A percentile compares a stretch with the other conserved stretches of the same genome.
Evolutionary conservation across 306 rosid species (phyloP).

Genomic region (Dryas drummondii): DNA sequence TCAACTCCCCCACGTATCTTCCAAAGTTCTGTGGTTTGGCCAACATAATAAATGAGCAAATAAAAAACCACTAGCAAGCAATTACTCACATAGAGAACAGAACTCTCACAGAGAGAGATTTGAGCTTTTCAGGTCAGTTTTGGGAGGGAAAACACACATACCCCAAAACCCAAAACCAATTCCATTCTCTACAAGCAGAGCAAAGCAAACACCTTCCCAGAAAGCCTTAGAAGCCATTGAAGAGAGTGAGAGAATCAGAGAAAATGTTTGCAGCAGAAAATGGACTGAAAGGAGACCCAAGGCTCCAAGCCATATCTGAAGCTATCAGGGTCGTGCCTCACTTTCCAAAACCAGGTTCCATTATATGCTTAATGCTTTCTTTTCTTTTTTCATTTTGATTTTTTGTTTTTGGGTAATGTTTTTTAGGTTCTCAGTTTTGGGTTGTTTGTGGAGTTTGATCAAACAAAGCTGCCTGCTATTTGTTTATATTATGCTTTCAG

Average conservation of each 20-base stretch:
- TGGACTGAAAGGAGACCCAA: slow-evolving; percentile 95
- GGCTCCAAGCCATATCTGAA: slow-evolving; percentile 78
- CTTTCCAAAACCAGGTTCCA: slow-evolving; percentile 80
- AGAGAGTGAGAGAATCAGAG: background rate
- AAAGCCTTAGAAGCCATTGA: slow-evolving; percentile 16
- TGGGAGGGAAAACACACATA: slow-evolving; percentile 26
- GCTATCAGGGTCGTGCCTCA: slow-evolving; percentile 95
- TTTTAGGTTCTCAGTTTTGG: slow-evolving; percentile 2
- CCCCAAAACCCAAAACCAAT: slow-evolving; percentile 8
- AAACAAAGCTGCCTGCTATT: slow-evolving; percentile 17
- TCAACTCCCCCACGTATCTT: slow-evolving; percentile 16
- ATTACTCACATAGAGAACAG: slow-evolving; percentile 20
- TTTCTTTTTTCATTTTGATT: background rate
- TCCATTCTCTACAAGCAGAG: background rate
- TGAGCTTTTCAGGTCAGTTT: slow-evolving; percentile 11
- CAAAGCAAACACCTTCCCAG: background rate
- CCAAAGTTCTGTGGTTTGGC: slow-evolving; percentile 36
- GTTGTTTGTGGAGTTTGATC: slow-evolving; percentile 14
- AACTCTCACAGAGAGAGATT: background rate
- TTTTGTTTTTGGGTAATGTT: background rate
- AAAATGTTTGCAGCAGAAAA: slow-evolving; percentile 91
- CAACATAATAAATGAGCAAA: slow-evolving; percentile 32
- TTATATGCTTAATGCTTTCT: background rate
- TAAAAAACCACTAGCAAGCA: slow-evolving; percentile 23
- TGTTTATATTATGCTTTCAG: slow-evolving; percentile 37